Percentiles rank a stretch among this genome's conserved stretches.
These are phyloP conservation scores for Protostelium mycophagum DNA, from an alignment of 78 protist species.

Conservation along the genomic window DNA sequence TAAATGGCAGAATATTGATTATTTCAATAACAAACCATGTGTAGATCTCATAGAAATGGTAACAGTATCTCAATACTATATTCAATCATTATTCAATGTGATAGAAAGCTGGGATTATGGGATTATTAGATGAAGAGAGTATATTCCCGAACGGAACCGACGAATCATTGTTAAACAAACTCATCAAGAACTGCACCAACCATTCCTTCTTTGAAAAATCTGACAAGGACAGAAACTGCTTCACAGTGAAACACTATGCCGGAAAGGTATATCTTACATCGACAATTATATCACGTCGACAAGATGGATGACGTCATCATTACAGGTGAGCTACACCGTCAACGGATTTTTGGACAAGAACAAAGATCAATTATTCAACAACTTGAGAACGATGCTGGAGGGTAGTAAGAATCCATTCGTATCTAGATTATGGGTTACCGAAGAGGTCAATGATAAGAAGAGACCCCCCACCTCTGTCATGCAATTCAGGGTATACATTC, in stretches of 20 bases:
- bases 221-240: constrained; percentile 6
- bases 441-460: constrained; percentile 44
- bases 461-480: constrained; percentile 73
- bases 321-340: constrained; percentile 55
- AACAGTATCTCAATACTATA: constrained; percentile 54
- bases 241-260: constrained; percentile 67
- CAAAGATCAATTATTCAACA: constrained; percentile 70
- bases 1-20: constrained; percentile 52
- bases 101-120: constrained; percentile 42
- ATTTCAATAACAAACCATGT: constrained; percentile 54
- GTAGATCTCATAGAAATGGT: constrained; percentile 73
- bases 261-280: constrained; percentile 33
- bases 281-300: not conserved
- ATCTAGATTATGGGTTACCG: constrained; percentile 22
- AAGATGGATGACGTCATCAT: constrained; percentile 9
- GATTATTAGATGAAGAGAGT: constrained; percentile 76
- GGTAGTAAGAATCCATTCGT: constrained; percentile 25
- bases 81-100: constrained; percentile 35
- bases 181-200: constrained; percentile 19
- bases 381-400: constrained; percentile 17
- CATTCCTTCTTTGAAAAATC: constrained; percentile 26
- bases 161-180: constrained; percentile 21
- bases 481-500: constrained; percentile 66
- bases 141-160: constrained; percentile 64
- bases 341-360: constrained; percentile 85